Base-by-base conservation (phyloP, 208 protist species). In the Leishmania tropica region DNA sequence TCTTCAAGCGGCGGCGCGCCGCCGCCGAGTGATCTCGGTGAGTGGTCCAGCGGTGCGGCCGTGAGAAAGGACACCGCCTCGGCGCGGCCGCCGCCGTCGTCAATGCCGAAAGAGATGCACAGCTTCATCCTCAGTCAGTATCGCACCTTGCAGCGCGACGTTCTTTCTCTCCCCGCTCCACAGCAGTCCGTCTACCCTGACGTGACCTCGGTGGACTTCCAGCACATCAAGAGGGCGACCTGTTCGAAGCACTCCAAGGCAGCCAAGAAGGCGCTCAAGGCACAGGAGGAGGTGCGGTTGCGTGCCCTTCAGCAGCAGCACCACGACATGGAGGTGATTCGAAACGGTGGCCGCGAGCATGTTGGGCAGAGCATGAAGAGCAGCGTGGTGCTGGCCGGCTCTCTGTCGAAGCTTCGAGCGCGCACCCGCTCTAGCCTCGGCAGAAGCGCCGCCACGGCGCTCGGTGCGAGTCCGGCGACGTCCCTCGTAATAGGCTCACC, bases 321-420 rank as follows among this genome's bases (percentile, higher is more conserved):
- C 47, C 89, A 92, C 75, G 88, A 92, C 76, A 76, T 89, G 64
- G 80, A 83, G 19, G 78, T 92, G 31, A 92, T 92, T 74, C 54
- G 81, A 37, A 92, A 92, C 75, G 87, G 87, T 56, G 89, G 89
- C 40, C 81, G 86, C 11, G 88, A 92, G 77, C 65, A 81, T 62
- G 78, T 92, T 19, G 82, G 81, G 10, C 65, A 48, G 10, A 75
- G 75, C n/a, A 79, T 89, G 84, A 88, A 88, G 67, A 88, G 82
- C 65, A 92, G 86, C 78, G 74, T 85, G 19, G 58, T 72, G 35
- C 79, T 92, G 60, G 87, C 88, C 1, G 73, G 78, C 35, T 77
- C 88, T 35, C 76, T 92, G 73, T 83, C 86, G 5, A 80, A 84
- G 62, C 76, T 85, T 68, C 76, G 87, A 24, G 79, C 67, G 6